phyloP scores from a whole-genome alignment of 2,329 filamentous ascomycete species.

The Davidsoniella australis region DNA sequence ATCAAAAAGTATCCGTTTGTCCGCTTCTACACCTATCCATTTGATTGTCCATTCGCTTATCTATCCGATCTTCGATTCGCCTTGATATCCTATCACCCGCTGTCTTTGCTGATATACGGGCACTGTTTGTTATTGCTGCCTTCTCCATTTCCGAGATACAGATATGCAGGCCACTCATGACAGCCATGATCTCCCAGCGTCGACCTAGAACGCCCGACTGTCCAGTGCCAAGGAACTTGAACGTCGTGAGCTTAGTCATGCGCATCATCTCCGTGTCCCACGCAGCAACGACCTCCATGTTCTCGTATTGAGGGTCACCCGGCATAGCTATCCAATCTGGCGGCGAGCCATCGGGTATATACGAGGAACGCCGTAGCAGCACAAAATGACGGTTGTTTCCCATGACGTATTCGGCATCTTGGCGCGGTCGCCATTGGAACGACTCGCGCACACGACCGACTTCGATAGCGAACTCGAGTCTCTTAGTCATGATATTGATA shows the following conservation, averaged over 20 bases:
- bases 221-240: slow-evolving; percentile 25
- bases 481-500: slow-evolving; percentile 12
- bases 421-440: slow-evolving; percentile 28
- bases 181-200: slow-evolving; percentile 27
- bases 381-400: slow-evolving; percentile 23
- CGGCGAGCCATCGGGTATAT: slow-evolving; percentile 8
- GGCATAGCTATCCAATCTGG: slow-evolving; percentile 13
- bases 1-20: too few species aligned
- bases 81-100: too few species aligned
- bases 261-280: slow-evolving; percentile 19
- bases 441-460: slow-evolving; percentile 19
- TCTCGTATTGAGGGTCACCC: slow-evolving; percentile 17
- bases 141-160: slow-evolving; percentile 5
- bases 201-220: slow-evolving; percentile 24
- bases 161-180: slow-evolving; percentile 13
- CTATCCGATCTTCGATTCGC: too few species aligned
- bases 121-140: background rate
- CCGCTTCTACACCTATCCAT: too few species aligned
- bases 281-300: slow-evolving; percentile 27
- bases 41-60: too few species aligned
- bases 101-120: too few species aligned
- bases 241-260: slow-evolving; percentile 21
- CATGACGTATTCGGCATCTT: slow-evolving; percentile 18
- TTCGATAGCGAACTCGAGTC: slow-evolving; percentile 22
- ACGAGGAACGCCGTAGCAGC: slow-evolving; percentile 21